Conservation (phyloP, 164 flowering plant species). For the Macadamia tetraphylla region DNA sequence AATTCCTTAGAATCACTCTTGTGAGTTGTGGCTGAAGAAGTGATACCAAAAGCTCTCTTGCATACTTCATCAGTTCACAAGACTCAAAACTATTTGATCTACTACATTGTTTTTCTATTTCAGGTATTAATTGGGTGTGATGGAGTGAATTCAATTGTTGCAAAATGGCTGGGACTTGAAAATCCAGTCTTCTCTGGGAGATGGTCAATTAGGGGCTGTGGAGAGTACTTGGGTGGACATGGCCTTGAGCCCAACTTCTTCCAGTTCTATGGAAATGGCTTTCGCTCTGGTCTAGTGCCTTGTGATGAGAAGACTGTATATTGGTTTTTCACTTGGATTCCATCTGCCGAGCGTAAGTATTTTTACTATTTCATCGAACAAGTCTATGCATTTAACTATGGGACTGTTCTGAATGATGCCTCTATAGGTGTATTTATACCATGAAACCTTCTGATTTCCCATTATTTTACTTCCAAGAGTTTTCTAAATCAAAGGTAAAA, state of each 20-base stretch:
- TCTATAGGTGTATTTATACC: too few relatives aligned
- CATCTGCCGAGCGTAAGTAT: conserved; percentile 23
- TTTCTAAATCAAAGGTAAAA: too few relatives aligned
- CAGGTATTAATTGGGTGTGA: conserved; percentile 55
- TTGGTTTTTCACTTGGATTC: conserved; percentile 47
- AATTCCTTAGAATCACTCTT: not conserved
- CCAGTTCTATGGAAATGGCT: conserved; percentile 40
- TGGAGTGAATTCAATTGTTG: conserved; percentile 49
- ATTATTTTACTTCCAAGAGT: too few relatives aligned
- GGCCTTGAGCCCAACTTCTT: conserved; percentile 29
- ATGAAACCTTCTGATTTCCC: too few relatives aligned
- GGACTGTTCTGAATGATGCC: too few relatives aligned
- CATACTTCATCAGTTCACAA: too few relatives aligned
- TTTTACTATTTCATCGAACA: too few relatives aligned
- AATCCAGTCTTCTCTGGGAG: conserved; percentile 33
- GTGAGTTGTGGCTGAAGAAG: conserved; percentile 5
- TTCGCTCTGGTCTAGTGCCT: conserved; percentile 46
- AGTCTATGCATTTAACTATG: too few relatives aligned
- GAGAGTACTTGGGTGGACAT: conserved; percentile 28
- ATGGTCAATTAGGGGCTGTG: conserved; percentile 36
- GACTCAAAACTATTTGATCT: too few relatives aligned
- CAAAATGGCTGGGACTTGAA: conserved; percentile 38
- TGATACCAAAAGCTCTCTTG: not conserved
- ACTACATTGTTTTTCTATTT: not conserved
- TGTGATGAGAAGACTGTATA: conserved; percentile 35